Evolutionary conservation across 148 eudicot genomes (phyloP).

Genomic region (Vaccinium macrocarpon): DNA sequence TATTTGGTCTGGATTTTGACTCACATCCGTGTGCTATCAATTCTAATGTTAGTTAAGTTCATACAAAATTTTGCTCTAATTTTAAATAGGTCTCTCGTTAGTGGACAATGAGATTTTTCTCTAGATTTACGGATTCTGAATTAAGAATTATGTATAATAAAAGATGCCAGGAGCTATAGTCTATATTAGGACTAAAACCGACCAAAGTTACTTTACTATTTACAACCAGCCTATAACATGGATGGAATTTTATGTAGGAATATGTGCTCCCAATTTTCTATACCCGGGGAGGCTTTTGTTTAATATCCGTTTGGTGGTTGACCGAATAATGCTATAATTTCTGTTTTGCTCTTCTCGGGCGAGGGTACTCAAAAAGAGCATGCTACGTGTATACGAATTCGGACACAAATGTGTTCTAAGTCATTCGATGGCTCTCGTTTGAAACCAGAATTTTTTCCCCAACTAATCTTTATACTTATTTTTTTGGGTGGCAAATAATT

Average conservation of each 20-base stretch:
- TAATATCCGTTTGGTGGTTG: background rate
- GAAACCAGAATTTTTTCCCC: too few relatives aligned
- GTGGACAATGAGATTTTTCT: background rate
- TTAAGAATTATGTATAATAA: background rate
- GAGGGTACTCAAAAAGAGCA: too few relatives aligned
- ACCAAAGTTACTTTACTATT: background rate
- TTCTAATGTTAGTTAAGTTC: too few relatives aligned
- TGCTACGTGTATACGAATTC: too few relatives aligned
- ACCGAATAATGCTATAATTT: background rate
- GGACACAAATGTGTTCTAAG: too few relatives aligned
- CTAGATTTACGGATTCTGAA: background rate
- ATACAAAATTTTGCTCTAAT: too few relatives aligned
- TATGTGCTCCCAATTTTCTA: background rate
- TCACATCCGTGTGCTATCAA: too few relatives aligned
- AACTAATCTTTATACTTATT: too few relatives aligned
- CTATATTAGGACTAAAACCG: conserved; percentile 1
- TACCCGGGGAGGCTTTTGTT: background rate
- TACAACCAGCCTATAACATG: background rate
- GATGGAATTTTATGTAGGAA: conserved; percentile 6
- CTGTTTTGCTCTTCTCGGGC: background rate
- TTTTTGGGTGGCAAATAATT: too few relatives aligned
- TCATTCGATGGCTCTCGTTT: too few relatives aligned
- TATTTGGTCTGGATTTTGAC: too few relatives aligned
- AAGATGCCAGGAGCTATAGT: background rate
- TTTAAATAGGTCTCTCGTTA: too few relatives aligned